A percentile compares a stretch with the other conserved stretches of the same genome.
Evolutionary conservation across 1,284 basidiomycete genomes (phyloP).

Genomic region (Gymnopus androsaceus): DNA sequence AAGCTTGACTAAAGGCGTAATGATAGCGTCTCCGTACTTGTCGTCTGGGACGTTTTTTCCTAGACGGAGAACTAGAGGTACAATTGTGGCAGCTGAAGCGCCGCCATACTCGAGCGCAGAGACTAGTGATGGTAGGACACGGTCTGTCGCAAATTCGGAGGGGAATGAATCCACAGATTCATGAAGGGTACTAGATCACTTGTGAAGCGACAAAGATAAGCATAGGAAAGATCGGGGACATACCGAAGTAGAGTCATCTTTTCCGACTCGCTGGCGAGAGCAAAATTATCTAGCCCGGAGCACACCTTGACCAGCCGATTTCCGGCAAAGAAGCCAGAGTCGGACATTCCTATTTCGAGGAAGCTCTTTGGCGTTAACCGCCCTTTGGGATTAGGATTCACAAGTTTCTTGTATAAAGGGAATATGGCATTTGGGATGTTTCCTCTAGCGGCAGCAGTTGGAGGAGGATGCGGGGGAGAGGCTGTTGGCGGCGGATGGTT

Average conservation of each 20-base stretch:
- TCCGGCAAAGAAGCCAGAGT: slow-evolving; percentile 81
- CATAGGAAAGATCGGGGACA: slow-evolving; percentile 7
- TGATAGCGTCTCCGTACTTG: slow-evolving; percentile 71
- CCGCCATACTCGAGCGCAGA: slow-evolving; percentile 86
- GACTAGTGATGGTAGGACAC: slow-evolving; percentile 85
- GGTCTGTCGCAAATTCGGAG: slow-evolving; percentile 82
- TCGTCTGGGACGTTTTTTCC: slow-evolving; percentile 72
- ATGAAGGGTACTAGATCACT: slow-evolving; percentile 63
- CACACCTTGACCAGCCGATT: slow-evolving; percentile 90
- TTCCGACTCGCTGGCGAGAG: slow-evolving; percentile 81
- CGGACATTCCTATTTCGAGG: slow-evolving; percentile 78
- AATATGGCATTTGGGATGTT: slow-evolving; percentile 80
- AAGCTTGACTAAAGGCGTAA: slow-evolving; percentile 81
- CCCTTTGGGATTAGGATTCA: slow-evolving; percentile 84
- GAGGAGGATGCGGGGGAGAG: slow-evolving; percentile 72
- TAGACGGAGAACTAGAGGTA: slow-evolving; percentile 82
- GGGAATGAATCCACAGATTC: slow-evolving; percentile 84
- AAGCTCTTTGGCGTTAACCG: slow-evolving; percentile 79
- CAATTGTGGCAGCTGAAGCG: slow-evolving; percentile 74
- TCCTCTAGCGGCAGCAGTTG: slow-evolving; percentile 74
- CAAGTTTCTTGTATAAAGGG: slow-evolving; percentile 81
- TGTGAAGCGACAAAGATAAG: neutral
- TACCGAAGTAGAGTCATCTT: slow-evolving; percentile 75
- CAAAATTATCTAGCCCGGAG: slow-evolving; percentile 85
- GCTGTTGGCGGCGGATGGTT: slow-evolving; percentile 70